These are phyloP conservation scores for Leccinum disarticulatum DNA, from an alignment of 768 basidiomycete species.

Conservation along the genomic window DNA sequence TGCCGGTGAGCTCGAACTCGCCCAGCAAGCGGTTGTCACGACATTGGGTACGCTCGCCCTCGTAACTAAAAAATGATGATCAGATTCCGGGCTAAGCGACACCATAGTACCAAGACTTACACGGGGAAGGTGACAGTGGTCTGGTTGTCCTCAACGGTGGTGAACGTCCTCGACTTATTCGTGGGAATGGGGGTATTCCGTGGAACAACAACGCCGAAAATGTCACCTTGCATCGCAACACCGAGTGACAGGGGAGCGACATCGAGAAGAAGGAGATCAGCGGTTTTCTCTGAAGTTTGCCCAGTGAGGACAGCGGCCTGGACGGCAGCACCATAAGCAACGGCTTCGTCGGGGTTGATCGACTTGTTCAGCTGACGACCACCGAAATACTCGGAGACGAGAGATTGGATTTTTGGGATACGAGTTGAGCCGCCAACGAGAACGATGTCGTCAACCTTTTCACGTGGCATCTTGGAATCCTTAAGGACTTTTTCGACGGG, in stretches of 20 bases:
- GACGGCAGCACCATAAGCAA: slow-evolving; percentile 99
- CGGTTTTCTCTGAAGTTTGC: slow-evolving; percentile 98
- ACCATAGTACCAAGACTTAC: slow-evolving; percentile 39
- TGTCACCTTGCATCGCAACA: slow-evolving; percentile 99
- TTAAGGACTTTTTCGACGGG: slow-evolving; percentile 99
- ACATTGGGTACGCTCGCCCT: slow-evolving; percentile 99
- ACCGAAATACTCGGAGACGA: slow-evolving; percentile 98
- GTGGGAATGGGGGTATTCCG: slow-evolving; percentile 99
- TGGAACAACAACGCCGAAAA: slow-evolving; percentile 99
- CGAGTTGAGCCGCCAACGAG: slow-evolving; percentile 99
- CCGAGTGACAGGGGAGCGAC: slow-evolving; percentile 97
- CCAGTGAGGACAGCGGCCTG: slow-evolving; percentile 99
- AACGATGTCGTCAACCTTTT: slow-evolving; percentile 98
- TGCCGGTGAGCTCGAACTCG: slow-evolving; percentile 98
- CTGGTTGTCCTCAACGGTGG: slow-evolving; percentile 99
- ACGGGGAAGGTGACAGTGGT: slow-evolving; percentile 99
- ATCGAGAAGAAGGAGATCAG: slow-evolving; percentile 97
- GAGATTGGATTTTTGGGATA: slow-evolving; percentile 98
- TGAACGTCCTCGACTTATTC: slow-evolving; percentile 98
- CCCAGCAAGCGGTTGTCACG: slow-evolving; percentile 98
- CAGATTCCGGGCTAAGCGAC: not conserved
- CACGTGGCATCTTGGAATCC: slow-evolving; percentile 96
- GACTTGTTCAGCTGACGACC: slow-evolving; percentile 99
- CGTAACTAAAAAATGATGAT: slow-evolving; percentile 57
- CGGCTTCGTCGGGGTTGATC: slow-evolving; percentile 99